Conservation (phyloP, 768 basidiomycete genomes). For the Tylopilus felleus region DNA sequence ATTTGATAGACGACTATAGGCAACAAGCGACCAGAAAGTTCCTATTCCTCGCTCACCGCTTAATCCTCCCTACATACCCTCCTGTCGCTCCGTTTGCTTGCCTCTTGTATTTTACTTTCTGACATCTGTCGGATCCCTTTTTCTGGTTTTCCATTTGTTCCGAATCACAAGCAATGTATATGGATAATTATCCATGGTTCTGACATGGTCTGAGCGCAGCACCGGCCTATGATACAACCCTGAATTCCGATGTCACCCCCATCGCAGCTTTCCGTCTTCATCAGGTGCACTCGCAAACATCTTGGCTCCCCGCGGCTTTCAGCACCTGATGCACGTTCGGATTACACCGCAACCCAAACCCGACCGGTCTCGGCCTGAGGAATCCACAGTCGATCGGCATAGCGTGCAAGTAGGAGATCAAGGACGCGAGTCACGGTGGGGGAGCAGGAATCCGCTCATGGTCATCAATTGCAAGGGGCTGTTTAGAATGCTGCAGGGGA, state of each 20-base stretch:
- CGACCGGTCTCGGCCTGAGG: too few relatives aligned
- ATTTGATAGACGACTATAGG: constrained; percentile 28
- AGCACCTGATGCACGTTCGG: too few relatives aligned
- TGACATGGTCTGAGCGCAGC: neutral
- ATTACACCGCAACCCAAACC: too few relatives aligned
- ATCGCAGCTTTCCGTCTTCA: neutral
- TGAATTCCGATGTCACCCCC: too few relatives aligned
- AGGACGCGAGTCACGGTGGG: too few relatives aligned
- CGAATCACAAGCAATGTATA: constrained; percentile 21
- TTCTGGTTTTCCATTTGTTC: constrained; percentile 8
- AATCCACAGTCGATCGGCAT: too few relatives aligned
- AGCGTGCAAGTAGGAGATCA: too few relatives aligned
- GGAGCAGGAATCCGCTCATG: too few relatives aligned
- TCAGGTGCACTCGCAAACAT: neutral
- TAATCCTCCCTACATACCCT: constrained; percentile 29
- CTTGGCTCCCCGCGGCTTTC: too few relatives aligned
- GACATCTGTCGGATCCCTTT: constrained; percentile 1
- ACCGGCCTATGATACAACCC: too few relatives aligned
- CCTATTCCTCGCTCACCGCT: constrained; percentile 5
- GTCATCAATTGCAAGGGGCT: too few relatives aligned
- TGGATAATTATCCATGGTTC: constrained; percentile 10
- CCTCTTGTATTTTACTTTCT: constrained; percentile 29
- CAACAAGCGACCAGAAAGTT: constrained; percentile 25
- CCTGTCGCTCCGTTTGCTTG: constrained; percentile 19
- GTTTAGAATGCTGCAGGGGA: too few relatives aligned